Conservation (phyloP, 2,329 filamentous ascomycete genomes). For the Lachnellula subtilissima region DNA sequence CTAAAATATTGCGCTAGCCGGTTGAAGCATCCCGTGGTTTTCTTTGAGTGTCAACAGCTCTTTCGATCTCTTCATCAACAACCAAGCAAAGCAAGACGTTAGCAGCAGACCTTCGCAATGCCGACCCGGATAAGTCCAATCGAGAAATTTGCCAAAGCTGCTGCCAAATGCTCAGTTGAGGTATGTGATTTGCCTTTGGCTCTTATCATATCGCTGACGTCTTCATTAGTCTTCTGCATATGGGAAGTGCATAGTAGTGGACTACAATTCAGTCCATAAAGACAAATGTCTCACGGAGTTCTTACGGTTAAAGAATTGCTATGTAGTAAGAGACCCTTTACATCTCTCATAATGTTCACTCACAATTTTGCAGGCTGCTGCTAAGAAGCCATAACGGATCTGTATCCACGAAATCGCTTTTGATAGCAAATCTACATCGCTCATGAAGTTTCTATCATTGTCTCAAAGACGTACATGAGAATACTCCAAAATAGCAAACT, state of each 20-base stretch:
- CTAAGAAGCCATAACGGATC: conserved; percentile 41
- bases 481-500: not conserved
- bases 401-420: not conserved
- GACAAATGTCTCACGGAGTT: conserved; percentile 89
- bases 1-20: not conserved
- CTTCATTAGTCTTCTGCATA: conserved; percentile 68
- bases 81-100: not conserved
- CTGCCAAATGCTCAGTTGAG: conserved; percentile 61
- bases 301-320: conserved; percentile 79
- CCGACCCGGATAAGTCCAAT: conserved; percentile 52
- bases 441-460: conserved; percentile 1
- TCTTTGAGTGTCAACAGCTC: not conserved
- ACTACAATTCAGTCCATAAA: conserved; percentile 86
- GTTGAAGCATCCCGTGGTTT: not conserved
- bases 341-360: conserved; percentile 8
- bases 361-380: conserved; percentile 40
- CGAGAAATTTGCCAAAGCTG: conserved; percentile 62
- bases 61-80: not conserved
- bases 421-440: conserved; percentile 4
- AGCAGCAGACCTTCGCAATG: conserved; percentile 19
- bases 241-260: conserved; percentile 83
- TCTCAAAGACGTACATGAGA: not conserved
- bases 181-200: conserved; percentile 36
- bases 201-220: conserved; percentile 2
- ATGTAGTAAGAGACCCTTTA: conserved; percentile 56